A percentile compares a stretch with the other conserved stretches of the same genome.
Conservation (phyloP, 1,284 basidiomycete species). For the Cutaneotrichosporon dermatis region DNA sequence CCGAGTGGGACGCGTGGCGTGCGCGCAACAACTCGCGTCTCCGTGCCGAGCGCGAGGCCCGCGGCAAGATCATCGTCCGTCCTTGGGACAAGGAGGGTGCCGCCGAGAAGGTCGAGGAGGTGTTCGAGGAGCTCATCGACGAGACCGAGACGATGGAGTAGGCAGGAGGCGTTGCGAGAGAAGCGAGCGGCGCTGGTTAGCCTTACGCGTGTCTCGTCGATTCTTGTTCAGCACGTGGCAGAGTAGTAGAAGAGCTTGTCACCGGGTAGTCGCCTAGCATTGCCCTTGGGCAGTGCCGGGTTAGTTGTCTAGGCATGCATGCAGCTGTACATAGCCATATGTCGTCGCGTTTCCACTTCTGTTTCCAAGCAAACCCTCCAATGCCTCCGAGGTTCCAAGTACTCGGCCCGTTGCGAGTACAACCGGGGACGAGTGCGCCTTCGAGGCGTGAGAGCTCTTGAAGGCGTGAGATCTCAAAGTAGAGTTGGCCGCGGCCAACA, state of each 20-base stretch:
- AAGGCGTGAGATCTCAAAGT: too few relatives aligned
- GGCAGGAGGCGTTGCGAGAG: too few relatives aligned
- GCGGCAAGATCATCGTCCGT: slow-evolving; percentile 32
- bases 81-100: slow-evolving; percentile 54
- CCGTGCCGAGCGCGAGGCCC: slow-evolving; percentile 33
- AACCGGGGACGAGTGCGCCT: too few relatives aligned
- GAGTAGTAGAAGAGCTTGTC: background rate
- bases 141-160: slow-evolving; percentile 59
- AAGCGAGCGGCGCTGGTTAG: too few relatives aligned
- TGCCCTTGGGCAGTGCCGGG: background rate
- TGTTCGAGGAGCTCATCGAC: slow-evolving; percentile 85
- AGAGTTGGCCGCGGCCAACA: too few relatives aligned
- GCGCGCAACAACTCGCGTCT: slow-evolving; percentile 39
- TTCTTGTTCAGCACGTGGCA: background rate
- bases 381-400: too few relatives aligned
- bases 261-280: background rate
- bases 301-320: background rate
- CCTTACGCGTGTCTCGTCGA: too few relatives aligned
- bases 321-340: background rate
- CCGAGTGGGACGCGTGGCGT: slow-evolving; percentile 96
- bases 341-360: too few relatives aligned
- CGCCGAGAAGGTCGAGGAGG: slow-evolving; percentile 82
- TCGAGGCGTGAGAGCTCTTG: too few relatives aligned
- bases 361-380: too few relatives aligned
- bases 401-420: too few relatives aligned